Base-by-base conservation (phyloP, 345 rosid species). In the Lepidium aucheri region DNA sequence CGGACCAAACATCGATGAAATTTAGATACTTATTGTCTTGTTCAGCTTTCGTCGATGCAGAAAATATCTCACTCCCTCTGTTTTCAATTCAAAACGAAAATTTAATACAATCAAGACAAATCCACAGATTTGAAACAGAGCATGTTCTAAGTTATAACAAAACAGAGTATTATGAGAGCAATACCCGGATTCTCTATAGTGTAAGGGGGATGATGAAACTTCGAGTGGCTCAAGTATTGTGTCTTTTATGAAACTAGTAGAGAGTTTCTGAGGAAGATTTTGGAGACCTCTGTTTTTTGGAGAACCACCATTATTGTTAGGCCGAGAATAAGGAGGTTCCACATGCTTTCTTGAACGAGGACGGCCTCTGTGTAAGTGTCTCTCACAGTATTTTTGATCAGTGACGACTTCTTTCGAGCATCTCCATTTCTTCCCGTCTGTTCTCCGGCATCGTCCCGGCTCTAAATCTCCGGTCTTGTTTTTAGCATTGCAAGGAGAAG, bases 281-380 rank as follows among this genome's bases (percentile, higher is more conserved):
- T 14, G 41, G 9, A 63, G 69, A 55, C 15, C 72, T 65, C 56
- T 73, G 68, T 42, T 67, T 73, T 45, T 74, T 1, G 14, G 51
- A 3, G 51, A 53, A 66, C 38, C 56, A 16, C 68, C 73, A 61
- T 67, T 74, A 53, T 45, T 67, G 36, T 5, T 52, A 46, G 49
- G 72, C 0, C 77, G 68, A 53, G 73, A 60, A 47, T 67, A 74
- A 53, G 73, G 77, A 67, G 74, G 86, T 84, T 87, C 95, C 97
- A 90, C 97, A 82, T 69, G 95, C 90, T 87, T 90, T 90, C 95
- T 90, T 90, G 97, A 90, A 90, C 97, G 97, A 74, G 91, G 92
- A 54, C 95, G 92, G 45, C 92, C 90, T 83, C 92, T 78, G 63
- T 90, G 86, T 64, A 90, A 70, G 73, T 90, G 97, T 52, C 84